These are phyloP conservation scores for Magnusiomyces sp. DNA, from an alignment of 1,139 yeast genomes.

Conservation along the genomic window DNA sequence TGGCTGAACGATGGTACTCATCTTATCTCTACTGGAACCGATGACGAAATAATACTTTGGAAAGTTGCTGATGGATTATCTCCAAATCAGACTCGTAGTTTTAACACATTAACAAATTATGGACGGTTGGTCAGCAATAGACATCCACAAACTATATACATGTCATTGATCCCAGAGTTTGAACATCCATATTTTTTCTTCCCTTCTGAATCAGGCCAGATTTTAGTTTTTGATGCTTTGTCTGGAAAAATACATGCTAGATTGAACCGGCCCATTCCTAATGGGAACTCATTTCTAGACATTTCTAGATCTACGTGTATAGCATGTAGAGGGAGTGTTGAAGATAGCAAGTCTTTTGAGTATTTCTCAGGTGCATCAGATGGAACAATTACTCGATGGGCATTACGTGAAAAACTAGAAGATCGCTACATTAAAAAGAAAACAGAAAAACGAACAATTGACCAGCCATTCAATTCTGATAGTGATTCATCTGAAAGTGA, in stretches of 20 bases:
- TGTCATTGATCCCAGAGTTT: slow-evolving; percentile 32
- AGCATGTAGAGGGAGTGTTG: slow-evolving; percentile 35
- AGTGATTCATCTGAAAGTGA: slow-evolving; percentile 2
- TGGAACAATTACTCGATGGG: slow-evolving; percentile 30
- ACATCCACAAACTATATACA: slow-evolving; percentile 35
- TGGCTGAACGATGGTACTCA: slow-evolving; percentile 61
- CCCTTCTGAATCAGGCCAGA: slow-evolving; percentile 75
- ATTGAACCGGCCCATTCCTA: slow-evolving; percentile 33
- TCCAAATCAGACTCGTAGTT: slow-evolving; percentile 32
- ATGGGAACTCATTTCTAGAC: slow-evolving; percentile 8
- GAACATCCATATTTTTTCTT: slow-evolving; percentile 49
- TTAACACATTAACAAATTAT: slow-evolving; percentile 60
- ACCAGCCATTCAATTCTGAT: too few relatives aligned
- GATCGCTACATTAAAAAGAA: not conserved
- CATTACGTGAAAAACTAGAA: not conserved
- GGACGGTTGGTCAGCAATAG: slow-evolving; percentile 73
- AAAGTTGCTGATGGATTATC: slow-evolving; percentile 21
- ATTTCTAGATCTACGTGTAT: slow-evolving; percentile 41
- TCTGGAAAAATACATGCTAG: slow-evolving; percentile 59
- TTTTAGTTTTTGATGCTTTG: slow-evolving; percentile 51
- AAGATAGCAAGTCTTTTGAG: slow-evolving; percentile 16
- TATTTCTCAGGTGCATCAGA: slow-evolving; percentile 30
- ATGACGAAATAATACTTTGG: slow-evolving; percentile 73
- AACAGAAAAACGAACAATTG: too few relatives aligned
- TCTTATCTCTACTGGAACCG: slow-evolving; percentile 61